These are phyloP conservation scores for Naegleria lovaniensis DNA, from an alignment of 208 protist genomes.

Conservation along the genomic window DNA sequence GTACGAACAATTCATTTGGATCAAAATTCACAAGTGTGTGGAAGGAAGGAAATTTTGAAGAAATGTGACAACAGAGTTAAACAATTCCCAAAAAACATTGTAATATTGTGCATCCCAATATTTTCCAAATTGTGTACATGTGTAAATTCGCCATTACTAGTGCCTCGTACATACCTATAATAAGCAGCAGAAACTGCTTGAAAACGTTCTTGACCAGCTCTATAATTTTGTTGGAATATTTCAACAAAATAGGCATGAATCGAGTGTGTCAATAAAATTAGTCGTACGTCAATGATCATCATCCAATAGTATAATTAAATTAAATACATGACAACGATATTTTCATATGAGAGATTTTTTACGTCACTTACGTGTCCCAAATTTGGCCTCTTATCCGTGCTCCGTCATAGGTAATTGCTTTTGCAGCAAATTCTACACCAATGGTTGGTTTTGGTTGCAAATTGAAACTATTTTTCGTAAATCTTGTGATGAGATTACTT, in stretches of 20 bases:
- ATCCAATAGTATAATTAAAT: no score
- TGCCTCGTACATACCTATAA: background rate
- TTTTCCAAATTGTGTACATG: background rate
- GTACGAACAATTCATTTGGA: no score
- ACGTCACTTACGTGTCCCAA: slow-evolving; percentile 82
- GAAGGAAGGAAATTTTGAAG: no score
- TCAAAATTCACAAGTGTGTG: no score
- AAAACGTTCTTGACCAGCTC: slow-evolving; percentile 89
- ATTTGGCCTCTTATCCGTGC: slow-evolving; percentile 97
- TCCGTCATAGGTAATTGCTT: slow-evolving; percentile 76
- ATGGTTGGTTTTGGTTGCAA: slow-evolving; percentile 78
- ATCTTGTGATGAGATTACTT: slow-evolving; percentile 75
- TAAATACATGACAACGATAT: no score
- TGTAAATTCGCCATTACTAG: background rate
- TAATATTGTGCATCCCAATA: no score
- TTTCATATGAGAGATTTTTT: no score
- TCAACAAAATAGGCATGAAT: background rate
- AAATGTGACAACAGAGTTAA: no score
- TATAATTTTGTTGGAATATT: background rate
- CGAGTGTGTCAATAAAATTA: no score
- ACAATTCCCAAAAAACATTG: no score
- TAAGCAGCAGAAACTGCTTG: slow-evolving; percentile 84
- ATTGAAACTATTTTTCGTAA: slow-evolving; percentile 74
- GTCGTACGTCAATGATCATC: no score
- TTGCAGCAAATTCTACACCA: slow-evolving; percentile 85